phyloP scores from a whole-genome alignment of 83 land plant species.

The Picea mariana region DNA sequence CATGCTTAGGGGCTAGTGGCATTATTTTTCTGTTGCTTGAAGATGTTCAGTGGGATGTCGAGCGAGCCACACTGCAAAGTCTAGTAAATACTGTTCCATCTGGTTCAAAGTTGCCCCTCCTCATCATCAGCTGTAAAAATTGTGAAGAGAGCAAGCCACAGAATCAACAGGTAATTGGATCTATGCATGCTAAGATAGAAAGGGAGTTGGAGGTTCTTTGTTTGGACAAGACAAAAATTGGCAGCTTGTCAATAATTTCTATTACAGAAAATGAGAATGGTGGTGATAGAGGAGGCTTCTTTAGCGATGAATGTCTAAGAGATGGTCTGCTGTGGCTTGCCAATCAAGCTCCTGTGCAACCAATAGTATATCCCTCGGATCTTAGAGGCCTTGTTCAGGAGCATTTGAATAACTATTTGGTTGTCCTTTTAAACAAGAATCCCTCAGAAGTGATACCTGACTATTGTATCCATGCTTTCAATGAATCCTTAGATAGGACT shows the following conservation, averaged over 20 bases:
- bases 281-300: slow-evolving; percentile 28
- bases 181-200: slow-evolving; percentile 14
- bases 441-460: slow-evolving; percentile 38
- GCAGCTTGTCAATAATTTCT: slow-evolving; percentile 28
- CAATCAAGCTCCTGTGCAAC: slow-evolving; percentile 54
- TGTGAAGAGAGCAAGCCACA: slow-evolving; percentile 1
- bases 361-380: slow-evolving; percentile 39
- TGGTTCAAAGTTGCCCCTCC: slow-evolving; percentile 68
- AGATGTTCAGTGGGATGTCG: slow-evolving; percentile 52
- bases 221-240: slow-evolving; percentile 50
- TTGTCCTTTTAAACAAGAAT: slow-evolving; percentile 23
- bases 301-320: slow-evolving; percentile 55
- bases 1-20: slow-evolving; percentile 60
- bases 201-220: slow-evolving; percentile 42
- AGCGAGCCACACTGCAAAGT: slow-evolving; percentile 51
- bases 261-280: slow-evolving; percentile 17
- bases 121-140: slow-evolving; percentile 44
- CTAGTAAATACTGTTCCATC: slow-evolving; percentile 51
- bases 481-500: slow-evolving; percentile 52
- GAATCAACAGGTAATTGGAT: too few relatives aligned
- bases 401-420: slow-evolving; percentile 35
- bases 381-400: slow-evolving; percentile 53
- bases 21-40: slow-evolving; percentile 61
- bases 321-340: slow-evolving; percentile 92
- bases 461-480: slow-evolving; percentile 54